Percentiles rank a stretch among this genome's conserved stretches.
These are phyloP conservation scores for Phytopythium kandeliae DNA, from an alignment of 352 stramenopile genomes.

Conservation along the genomic window DNA sequence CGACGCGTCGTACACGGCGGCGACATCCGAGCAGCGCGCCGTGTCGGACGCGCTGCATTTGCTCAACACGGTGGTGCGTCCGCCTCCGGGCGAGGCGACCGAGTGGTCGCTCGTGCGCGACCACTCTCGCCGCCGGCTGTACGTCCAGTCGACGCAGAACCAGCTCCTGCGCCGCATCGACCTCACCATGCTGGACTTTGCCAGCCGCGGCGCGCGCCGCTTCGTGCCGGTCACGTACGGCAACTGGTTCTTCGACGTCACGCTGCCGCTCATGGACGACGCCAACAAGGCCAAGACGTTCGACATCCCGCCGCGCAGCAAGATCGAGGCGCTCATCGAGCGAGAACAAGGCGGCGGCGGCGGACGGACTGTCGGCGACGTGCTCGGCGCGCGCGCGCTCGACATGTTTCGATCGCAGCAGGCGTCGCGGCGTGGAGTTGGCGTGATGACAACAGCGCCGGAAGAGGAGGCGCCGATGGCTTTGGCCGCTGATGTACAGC, in stretches of 20 bases:
- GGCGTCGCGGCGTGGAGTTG: not conserved
- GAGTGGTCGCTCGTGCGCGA: constrained; percentile 72
- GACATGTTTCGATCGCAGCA: not conserved
- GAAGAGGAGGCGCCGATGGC: not conserved
- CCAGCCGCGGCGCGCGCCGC: constrained; percentile 23
- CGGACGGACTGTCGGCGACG: not conserved
- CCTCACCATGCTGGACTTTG: constrained; percentile 54
- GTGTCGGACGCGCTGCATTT: constrained; percentile 58
- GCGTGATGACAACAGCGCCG: too few relatives aligned
- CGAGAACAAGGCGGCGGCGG: not conserved
- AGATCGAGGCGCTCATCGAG: constrained; percentile 31
- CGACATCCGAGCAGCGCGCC: constrained; percentile 40
- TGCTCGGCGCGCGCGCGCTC: not conserved
- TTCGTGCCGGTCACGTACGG: constrained; percentile 57
- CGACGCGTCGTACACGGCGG: constrained; percentile 42
- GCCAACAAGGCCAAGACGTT: constrained; percentile 35
- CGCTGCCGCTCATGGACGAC: constrained; percentile 27
- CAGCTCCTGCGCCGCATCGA: constrained; percentile 58
- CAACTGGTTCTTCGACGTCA: constrained; percentile 63
- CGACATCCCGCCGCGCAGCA: constrained; percentile 50
- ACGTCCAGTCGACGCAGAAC: constrained; percentile 66
- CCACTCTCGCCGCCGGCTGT: constrained; percentile 54
- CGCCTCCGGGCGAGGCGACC: constrained; percentile 38
- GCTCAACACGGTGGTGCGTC: constrained; percentile 56
- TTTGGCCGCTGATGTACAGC: not conserved